Evolutionary conservation across 495 filamentous ascomycete species (phyloP), one percentile per base, ranked within the genome.

Genomic region (Collariella sp.): DNA sequence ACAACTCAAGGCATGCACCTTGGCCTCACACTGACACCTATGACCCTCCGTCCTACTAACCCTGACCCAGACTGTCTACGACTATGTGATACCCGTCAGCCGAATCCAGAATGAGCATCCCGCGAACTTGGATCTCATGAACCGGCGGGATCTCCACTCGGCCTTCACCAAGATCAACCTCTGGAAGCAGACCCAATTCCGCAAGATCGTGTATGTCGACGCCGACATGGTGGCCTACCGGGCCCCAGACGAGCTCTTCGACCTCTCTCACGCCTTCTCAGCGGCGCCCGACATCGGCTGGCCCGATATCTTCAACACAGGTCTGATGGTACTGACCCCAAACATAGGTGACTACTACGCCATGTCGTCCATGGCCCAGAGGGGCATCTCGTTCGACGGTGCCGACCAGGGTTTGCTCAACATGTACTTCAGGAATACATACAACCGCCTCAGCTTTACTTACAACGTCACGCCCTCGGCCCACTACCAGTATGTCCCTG

Each of bases 301-400:
- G 94, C 93, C 93, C 29, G 93, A 99, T 72, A 80, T 89, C 56
- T 99, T 99, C 79, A 99, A 99, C 73, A 91, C 88, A 42, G 93
- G 93, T 54, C 77, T 99, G 46, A 93, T 99, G 87, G 88, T 86
- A 40, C 69, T 97, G 41, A 85, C 80, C 23, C 93, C 93, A 16
- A 88, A 95, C 67, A 72, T 88, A 77, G 84, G 84, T 49, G 90
- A 94, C 54, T 96, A 93, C 68, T 84, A 86, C 64, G 85, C 89
- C 22, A 76, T 99, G 62, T 76, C 81, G 55, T 86, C 86, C 46
- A 79, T 96, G 68, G 91, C 94, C 24, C 79, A 89, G 56, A 73
- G 84, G 33, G 90, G 89, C 46, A 86, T 88, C 66, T 95, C 89
- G 61, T 99, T 99, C 62, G 93, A 99, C 71, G 94, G 93, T 22